Base-by-base conservation (phyloP, 177 flowering plant species). In the Vitis hybrid region DNA sequence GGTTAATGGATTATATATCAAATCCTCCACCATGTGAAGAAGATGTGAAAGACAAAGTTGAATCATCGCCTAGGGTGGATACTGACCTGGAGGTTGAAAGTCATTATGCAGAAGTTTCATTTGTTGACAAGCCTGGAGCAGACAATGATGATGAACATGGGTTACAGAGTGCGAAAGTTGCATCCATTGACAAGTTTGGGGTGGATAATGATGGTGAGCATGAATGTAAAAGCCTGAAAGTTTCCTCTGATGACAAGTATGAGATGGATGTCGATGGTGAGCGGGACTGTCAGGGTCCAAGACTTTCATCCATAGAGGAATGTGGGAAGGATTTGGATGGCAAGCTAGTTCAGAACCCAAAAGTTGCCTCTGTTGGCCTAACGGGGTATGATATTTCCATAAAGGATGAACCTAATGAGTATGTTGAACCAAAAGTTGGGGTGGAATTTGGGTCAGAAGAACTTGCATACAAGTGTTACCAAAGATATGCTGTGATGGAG, bases 401-500 rank as follows among this genome's bases (percentile, higher is more conserved):
- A 1, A 67, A 72, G 64, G 59, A 33, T 64, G 69, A 67, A 55
- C 62, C 28, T 11, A 12, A 47, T 1, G 15, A n/a, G 18, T 60
- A 63, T 64, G 19, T 59, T 69, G 64, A 38, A 59, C 79, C 79
- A 14, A 58, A 59, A 51, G 62, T 76, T 67, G 75, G 75, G 49
- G 52, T 64, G 65, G 79, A 71, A 59, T 76, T 76, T 64, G 79
- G 71, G 59, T 67, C 79, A 51, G 79, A 76, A 72, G 75, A 76
- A 7, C 66, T 68, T 49, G 79, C 79, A 7, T 76, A 71, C 65
- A 68, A 19, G 66, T 71, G 75, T 58, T 76, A 76, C 20, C 72
- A 72, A 52, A 76, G 70, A 59, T 76, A 76, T 72, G 75, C 79
- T 24, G 72, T 76, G 47, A 31, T 76, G 65, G 65, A 68, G 59